These are phyloP conservation scores for Chenopodium suecicum DNA, from an alignment of 148 eudicot species.

Conservation along the genomic window DNA sequence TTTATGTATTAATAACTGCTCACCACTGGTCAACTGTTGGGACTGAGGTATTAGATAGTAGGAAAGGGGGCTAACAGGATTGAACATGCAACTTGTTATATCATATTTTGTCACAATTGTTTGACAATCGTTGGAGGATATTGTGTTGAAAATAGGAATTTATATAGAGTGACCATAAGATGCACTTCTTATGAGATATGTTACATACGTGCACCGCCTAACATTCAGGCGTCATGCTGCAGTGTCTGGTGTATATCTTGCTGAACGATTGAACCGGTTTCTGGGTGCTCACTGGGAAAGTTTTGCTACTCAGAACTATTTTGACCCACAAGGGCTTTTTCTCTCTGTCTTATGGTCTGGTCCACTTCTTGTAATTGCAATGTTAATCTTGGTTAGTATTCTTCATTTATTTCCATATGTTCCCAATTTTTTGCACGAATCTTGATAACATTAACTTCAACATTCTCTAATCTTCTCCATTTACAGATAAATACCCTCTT, in stretches of 20 bases:
- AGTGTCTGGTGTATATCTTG: constrained; percentile 88
- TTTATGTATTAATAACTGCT: too few relatives aligned
- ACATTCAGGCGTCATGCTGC: constrained; percentile 29
- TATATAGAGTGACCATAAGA: too few relatives aligned
- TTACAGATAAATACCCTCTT: constrained; percentile 79
- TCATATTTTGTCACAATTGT: too few relatives aligned
- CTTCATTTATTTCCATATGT: background rate
- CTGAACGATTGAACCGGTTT: constrained; percentile 70
- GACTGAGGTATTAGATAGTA: too few relatives aligned
- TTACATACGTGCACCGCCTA: background rate
- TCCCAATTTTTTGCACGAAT: background rate
- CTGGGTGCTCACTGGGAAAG: constrained; percentile 71
- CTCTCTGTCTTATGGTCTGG: constrained; percentile 92
- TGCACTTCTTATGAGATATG: too few relatives aligned
- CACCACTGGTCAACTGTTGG: too few relatives aligned
- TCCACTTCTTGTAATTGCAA: constrained; percentile 76
- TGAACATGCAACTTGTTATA: too few relatives aligned
- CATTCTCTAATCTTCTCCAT: too few relatives aligned
- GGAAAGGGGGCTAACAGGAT: too few relatives aligned
- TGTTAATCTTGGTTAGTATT: constrained; percentile 78
- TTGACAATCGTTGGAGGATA: too few relatives aligned
- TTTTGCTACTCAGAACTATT: constrained; percentile 91
- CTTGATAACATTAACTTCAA: background rate
- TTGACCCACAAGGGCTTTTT: constrained; percentile 74
- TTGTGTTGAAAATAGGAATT: too few relatives aligned